These are phyloP conservation scores for Rhamnella rubrinervis DNA, from an alignment of 331 rosid genomes.

Conservation along the genomic window DNA sequence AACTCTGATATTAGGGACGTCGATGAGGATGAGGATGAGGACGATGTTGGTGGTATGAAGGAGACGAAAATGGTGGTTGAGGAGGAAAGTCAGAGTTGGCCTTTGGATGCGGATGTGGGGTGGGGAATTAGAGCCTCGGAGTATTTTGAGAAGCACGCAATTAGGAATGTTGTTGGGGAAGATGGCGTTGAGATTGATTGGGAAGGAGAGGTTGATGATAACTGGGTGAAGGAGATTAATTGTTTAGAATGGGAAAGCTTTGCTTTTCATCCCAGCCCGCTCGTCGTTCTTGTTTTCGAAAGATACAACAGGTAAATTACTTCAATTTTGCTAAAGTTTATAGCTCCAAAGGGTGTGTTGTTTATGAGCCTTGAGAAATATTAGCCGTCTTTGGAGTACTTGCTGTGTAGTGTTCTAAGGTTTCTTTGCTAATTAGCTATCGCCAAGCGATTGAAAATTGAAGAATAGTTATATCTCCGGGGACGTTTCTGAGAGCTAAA, in stretches of 20 bases:
- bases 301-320: conserved; percentile 61
- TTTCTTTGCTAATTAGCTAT: neutral
- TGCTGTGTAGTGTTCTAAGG: neutral
- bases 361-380: neutral
- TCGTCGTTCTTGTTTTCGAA: conserved; percentile 80
- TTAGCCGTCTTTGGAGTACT: neutral
- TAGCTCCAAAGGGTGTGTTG: neutral
- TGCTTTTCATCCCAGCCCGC: conserved; percentile 92
- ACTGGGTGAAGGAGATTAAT: conserved; percentile 88
- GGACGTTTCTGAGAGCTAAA: too few relatives aligned
- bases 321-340: neutral
- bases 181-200: conserved; percentile 80
- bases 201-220: conserved; percentile 94
- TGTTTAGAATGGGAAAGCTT: conserved; percentile 90
- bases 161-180: conserved; percentile 68
- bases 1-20: conserved; percentile 11
- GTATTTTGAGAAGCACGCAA: conserved; percentile 83
- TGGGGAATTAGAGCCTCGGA: conserved; percentile 91
- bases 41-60: conserved; percentile 15
- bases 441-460: too few relatives aligned
- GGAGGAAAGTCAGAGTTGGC: conserved; percentile 80
- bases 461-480: too few relatives aligned
- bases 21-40: conserved; percentile 27
- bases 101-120: conserved; percentile 87
- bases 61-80: conserved; percentile 61